Evolutionary conservation across 2,329 filamentous ascomycete species (phyloP).

Genomic region (Xylariaceae sp.): DNA sequence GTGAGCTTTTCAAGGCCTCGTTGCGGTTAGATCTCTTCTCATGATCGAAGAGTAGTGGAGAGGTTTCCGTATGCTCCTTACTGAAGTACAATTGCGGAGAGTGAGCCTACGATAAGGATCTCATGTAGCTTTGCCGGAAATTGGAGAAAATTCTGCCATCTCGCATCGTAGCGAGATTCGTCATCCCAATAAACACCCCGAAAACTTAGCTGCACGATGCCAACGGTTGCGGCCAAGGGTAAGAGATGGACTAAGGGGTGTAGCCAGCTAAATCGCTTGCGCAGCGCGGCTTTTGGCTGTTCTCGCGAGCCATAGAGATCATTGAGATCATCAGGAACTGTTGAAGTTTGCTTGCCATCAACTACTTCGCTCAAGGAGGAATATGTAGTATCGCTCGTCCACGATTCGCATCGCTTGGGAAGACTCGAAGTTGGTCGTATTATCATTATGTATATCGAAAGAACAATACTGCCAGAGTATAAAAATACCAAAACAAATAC

Average conservation of each 20-base stretch:
- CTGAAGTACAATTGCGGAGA: constrained; percentile 24
- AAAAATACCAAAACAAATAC: neutral
- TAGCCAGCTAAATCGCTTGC: constrained; percentile 1
- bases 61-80: constrained; percentile 10
- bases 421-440: neutral
- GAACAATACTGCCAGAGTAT: neutral
- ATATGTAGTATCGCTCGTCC: constrained; percentile 7
- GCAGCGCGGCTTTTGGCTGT: constrained; percentile 13
- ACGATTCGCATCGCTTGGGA: neutral
- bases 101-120: constrained; percentile 17
- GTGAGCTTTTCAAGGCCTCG: too few relatives aligned
- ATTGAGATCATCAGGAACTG: neutral
- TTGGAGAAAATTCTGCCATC: constrained; percentile 16
- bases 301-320: neutral
- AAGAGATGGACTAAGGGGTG: constrained; percentile 19
- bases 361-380: neutral
- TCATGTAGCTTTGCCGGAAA: constrained; percentile 23
- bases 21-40: too few relatives aligned
- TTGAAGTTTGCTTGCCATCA: constrained; percentile 1
- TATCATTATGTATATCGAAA: neutral
- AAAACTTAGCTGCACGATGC: constrained; percentile 14
- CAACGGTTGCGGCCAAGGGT: constrained; percentile 2
- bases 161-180: neutral
- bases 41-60: too few relatives aligned
- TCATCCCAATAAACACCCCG: constrained; percentile 12